A percentile compares a stretch with the other conserved stretches of the same genome.
phyloP scores from a whole-genome alignment of 768 basidiomycete species.

The Mycena olivaceomarginata region DNA sequence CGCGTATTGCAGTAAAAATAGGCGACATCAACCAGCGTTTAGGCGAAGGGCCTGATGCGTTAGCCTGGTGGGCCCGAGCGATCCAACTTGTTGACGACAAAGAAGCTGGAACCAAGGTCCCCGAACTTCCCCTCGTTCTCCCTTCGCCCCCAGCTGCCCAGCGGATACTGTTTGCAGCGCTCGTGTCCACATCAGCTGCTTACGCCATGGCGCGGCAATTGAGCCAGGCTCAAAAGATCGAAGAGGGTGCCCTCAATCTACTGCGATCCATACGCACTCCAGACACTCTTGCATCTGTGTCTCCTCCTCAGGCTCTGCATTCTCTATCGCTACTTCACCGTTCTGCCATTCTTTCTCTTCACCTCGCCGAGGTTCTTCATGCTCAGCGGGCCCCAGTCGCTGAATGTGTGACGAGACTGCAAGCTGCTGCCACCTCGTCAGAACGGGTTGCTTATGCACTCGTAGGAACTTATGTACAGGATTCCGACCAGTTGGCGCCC shows the following conservation, averaged over 20 bases:
- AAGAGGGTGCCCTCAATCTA: conserved; percentile 73
- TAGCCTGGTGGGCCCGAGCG: conserved; percentile 82
- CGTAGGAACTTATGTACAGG: conserved; percentile 60
- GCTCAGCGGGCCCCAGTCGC: conserved; percentile 64
- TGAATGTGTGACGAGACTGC: conserved; percentile 73
- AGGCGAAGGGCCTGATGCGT: conserved; percentile 70
- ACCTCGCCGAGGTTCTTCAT: conserved; percentile 83
- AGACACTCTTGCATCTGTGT: conserved; percentile 61
- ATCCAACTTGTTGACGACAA: conserved; percentile 66
- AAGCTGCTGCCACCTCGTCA: conserved; percentile 79
- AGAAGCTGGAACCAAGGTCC: conserved; percentile 45
- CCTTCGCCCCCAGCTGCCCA: conserved; percentile 80
- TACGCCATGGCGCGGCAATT: conserved; percentile 78
- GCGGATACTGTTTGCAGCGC: conserved; percentile 74
- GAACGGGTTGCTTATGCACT: conserved; percentile 78
- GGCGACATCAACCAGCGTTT: conserved; percentile 79
- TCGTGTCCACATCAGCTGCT: conserved; percentile 84
- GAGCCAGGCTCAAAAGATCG: conserved; percentile 70
- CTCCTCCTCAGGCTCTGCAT: conserved; percentile 79
- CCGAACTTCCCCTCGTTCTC: conserved; percentile 57
- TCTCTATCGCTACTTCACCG: conserved; percentile 81
- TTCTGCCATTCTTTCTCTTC: conserved; percentile 82
- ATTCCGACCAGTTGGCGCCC: conserved; percentile 56
- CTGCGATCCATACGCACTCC: conserved; percentile 74
- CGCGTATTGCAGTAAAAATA: conserved; percentile 77